Percentiles rank a stretch among this genome's conserved stretches.
These are phyloP conservation scores for Leccinum subfulvum DNA, from an alignment of 1,284 basidiomycete genomes.

Conservation along the genomic window DNA sequence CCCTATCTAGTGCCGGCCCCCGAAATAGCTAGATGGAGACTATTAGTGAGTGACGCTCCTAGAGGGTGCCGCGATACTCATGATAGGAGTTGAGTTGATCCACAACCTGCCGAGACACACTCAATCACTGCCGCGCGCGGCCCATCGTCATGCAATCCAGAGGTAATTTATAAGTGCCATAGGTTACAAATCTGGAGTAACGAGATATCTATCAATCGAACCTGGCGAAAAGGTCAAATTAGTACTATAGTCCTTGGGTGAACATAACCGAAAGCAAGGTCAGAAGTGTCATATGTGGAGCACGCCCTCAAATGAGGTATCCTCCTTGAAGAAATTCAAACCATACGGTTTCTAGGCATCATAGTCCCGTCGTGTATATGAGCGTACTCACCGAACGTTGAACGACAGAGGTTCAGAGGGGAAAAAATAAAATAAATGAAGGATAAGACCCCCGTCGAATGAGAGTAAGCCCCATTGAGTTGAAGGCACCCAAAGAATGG, in stretches of 20 bases:
- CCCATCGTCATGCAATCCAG: neutral
- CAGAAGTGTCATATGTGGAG: conserved; percentile 80
- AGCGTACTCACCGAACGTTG: conserved; percentile 37
- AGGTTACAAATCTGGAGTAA: neutral
- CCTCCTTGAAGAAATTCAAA: conserved; percentile 89
- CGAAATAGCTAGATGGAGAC: neutral
- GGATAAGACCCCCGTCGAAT: conserved; percentile 50
- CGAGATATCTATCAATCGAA: neutral
- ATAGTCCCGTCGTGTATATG: conserved; percentile 33
- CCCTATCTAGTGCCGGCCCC: conserved; percentile 6
- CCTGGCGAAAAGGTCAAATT: conserved; percentile 3
- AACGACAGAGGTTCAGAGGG: conserved; percentile 48
- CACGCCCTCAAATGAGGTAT: conserved; percentile 62
- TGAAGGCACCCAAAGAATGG: conserved; percentile 42
- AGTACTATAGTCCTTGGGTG: conserved; percentile 1
- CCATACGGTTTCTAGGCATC: conserved; percentile 47
- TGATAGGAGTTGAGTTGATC: neutral
- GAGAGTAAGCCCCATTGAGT: conserved; percentile 91
- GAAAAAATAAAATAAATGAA: conserved; percentile 43
- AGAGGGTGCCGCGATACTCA: conserved; percentile 1
- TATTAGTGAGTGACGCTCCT: neutral
- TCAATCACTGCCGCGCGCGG: neutral
- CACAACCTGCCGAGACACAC: neutral
- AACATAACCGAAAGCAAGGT: conserved; percentile 25
- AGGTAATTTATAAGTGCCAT: neutral